Base-by-base conservation (phyloP, 441 rosid species). In the Gossypium schwendimanii region DNA sequence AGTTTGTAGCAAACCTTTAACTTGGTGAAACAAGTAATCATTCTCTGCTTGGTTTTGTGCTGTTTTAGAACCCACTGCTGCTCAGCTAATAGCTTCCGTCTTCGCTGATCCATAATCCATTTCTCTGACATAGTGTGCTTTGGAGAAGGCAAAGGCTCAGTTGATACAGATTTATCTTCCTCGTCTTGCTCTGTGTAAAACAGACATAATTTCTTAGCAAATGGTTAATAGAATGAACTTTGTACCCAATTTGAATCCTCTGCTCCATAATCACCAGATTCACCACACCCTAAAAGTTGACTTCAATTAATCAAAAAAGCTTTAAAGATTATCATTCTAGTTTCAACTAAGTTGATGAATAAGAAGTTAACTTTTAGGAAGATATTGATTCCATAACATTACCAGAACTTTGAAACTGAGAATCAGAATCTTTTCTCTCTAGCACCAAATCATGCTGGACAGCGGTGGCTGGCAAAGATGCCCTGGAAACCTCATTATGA, bases 71-170 rank as follows among this genome's bases (percentile, higher is more conserved):
- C 71, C 91, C 92, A 91, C 75, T 76, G 84, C 81, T 81, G 88
- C 75, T 93, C 91, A 64, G 50, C 76, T 60, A 77, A 41, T 47
- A 84, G 79, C 74, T 81, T 91, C 84, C 77, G 86, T 76, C 83
- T 88, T 81, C 83, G 94, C 70, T 79, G 84, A 85, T 87, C 89
- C 84, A 84, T 78, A 70, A 93, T 81, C 98, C 97, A 93, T 62
- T 88, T 91, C 84, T 93, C 96, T 70, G 85, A 86, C 96, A 90
- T 89, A 28, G 97, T 88, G 75, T 81, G 81, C 85, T 85, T 90
- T 55, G 94, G 96, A 74, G 86, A 71, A 57, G 86, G 90, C 50
- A 74, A 82, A 58, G 79, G 73, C 71, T 81, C 86, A 73, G 76
- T 63, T 78, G 81, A 74, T 66, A 79, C 77, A 52, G 82, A 80